A percentile compares a stretch with the other conserved stretches of the same genome.
These are phyloP conservation scores for Gracilaria domingensis DNA, from an alignment of 23 red algal genomes.

Conservation along the genomic window DNA sequence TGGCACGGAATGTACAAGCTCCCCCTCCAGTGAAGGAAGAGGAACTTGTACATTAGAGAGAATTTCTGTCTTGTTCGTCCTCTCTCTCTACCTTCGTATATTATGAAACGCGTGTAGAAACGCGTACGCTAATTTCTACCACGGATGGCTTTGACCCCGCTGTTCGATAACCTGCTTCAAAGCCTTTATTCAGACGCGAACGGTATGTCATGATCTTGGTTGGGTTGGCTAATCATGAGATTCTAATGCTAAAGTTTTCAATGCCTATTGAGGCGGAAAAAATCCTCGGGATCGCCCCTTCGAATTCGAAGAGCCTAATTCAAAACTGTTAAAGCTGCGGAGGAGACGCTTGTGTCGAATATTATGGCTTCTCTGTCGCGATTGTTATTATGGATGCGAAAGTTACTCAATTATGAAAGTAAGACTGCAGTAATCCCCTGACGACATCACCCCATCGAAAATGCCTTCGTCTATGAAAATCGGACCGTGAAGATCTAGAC, in stretches of 20 bases:
- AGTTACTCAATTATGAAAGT: background rate
- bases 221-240: background rate
- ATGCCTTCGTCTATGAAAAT: background rate
- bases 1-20: too few species aligned
- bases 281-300: background rate
- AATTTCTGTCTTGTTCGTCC: too few species aligned
- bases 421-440: background rate
- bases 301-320: background rate
- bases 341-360: background rate
- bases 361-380: background rate
- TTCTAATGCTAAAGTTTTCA: background rate
- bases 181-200: background rate
- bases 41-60: too few species aligned
- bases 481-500: background rate
- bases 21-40: too few species aligned
- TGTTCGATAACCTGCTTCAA: too few species aligned
- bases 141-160: too few species aligned
- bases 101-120: too few species aligned
- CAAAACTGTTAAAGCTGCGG: constrained; percentile 21
- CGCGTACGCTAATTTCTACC: too few species aligned
- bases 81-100: too few species aligned
- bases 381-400: background rate
- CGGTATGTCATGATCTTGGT: background rate
- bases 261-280: background rate
- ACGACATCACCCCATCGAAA: constrained; percentile 5